Conservation (phyloP, 2,329 filamentous ascomycete species). For the Colletotrichum liriopes region DNA sequence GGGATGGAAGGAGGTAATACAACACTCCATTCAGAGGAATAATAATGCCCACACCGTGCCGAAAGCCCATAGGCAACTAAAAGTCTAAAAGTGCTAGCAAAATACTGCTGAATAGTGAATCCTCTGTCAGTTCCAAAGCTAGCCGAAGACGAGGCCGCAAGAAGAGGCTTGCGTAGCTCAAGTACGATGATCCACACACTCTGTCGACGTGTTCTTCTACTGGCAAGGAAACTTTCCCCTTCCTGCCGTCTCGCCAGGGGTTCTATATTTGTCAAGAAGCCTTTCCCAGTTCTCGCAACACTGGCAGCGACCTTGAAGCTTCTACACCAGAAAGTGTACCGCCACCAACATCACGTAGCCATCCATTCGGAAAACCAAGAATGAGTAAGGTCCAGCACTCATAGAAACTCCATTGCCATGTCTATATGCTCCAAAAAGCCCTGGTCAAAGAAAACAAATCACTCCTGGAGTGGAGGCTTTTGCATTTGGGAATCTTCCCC, state of each 20-base stretch:
- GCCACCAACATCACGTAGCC: not conserved
- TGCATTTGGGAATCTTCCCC: not conserved
- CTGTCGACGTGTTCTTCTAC: not conserved
- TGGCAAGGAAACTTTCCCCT: not conserved
- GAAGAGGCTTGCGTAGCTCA: not conserved
- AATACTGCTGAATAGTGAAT: not conserved
- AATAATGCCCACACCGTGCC: not conserved
- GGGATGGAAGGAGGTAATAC: too few relatives aligned
- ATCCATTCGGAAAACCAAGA: too few relatives aligned
- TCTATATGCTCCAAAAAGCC: constrained; percentile 31
- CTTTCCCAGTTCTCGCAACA: not conserved
- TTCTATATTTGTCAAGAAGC: not conserved
- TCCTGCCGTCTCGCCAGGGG: not conserved
- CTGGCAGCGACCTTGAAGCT: not conserved
- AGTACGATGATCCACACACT: too few relatives aligned
- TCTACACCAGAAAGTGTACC: too few relatives aligned
- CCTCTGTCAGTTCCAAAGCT: not conserved
- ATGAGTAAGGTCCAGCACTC: not conserved
- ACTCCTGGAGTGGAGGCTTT: constrained; percentile 29
- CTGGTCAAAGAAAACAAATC: not conserved
- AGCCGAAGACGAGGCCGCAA: not conserved
- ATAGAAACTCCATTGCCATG: constrained; percentile 36
- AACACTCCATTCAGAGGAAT: too few relatives aligned
- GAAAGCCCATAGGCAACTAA: not conserved
- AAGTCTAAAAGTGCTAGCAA: not conserved